Conservation (phyloP, 2,329 filamentous ascomycete genomes). For the Arthrinium phaeospermum region DNA sequence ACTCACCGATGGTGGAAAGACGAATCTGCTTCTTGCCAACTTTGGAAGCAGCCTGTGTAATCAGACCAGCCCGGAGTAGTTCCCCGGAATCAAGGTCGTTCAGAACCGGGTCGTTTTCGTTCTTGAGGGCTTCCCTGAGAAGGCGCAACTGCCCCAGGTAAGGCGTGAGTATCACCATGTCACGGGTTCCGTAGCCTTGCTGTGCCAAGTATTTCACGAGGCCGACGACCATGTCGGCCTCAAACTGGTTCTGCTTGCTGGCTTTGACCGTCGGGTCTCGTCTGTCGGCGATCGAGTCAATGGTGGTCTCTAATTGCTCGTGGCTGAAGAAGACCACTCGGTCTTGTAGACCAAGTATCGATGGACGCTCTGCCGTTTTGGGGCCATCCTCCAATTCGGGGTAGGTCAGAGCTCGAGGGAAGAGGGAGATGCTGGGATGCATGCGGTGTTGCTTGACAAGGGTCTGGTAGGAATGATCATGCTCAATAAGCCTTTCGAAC, state of each 20-base stretch:
- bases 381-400: slow-evolving; percentile 62
- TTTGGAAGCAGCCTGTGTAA: slow-evolving; percentile 58
- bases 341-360: slow-evolving; percentile 61
- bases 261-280: slow-evolving; percentile 54
- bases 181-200: slow-evolving; percentile 70
- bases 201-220: slow-evolving; percentile 71
- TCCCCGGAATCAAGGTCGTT: slow-evolving; percentile 73
- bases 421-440: slow-evolving; percentile 68
- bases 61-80: slow-evolving; percentile 65
- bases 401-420: slow-evolving; percentile 66
- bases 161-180: slow-evolving; percentile 73
- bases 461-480: slow-evolving; percentile 58
- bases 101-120: slow-evolving; percentile 67
- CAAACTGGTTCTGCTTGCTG: slow-evolving; percentile 68
- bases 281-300: slow-evolving; percentile 50
- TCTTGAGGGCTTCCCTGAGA: slow-evolving; percentile 57
- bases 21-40: slow-evolving; percentile 57
- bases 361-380: slow-evolving; percentile 51
- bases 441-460: slow-evolving; percentile 71
- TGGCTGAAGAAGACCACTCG: slow-evolving; percentile 74
- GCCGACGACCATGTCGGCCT: slow-evolving; percentile 69
- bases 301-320: slow-evolving; percentile 54
- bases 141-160: slow-evolving; percentile 73
- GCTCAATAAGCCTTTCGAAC: slow-evolving; percentile 69
- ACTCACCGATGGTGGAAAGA: slow-evolving; percentile 72